phyloP scores from a whole-genome alignment of 805 yeast genomes.

The Alloascoidea hylecoeti region DNA sequence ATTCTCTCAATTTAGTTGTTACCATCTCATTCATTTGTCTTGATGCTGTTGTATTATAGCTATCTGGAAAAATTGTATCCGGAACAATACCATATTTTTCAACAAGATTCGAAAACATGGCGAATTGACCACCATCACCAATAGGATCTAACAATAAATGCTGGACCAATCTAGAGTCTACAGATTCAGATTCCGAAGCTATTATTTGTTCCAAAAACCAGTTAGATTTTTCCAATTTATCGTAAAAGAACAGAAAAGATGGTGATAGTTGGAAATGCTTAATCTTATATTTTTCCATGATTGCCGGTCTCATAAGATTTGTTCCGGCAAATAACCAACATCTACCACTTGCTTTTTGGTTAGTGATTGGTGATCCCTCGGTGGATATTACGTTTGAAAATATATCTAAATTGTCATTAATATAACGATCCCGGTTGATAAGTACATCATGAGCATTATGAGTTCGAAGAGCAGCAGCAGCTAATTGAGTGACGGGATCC shows the following conservation, averaged over 20 bases:
- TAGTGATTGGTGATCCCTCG: constrained; percentile 53
- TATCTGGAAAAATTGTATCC: constrained; percentile 57
- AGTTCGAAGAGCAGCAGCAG: constrained; percentile 16
- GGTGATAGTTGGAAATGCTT: constrained; percentile 66
- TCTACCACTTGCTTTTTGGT: constrained; percentile 66
- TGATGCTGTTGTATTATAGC: constrained; percentile 38
- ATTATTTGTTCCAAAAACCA: constrained; percentile 65
- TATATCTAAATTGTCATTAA: constrained; percentile 13
- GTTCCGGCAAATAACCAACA: constrained; percentile 87
- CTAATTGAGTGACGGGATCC: constrained; percentile 15
- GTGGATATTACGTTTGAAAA: constrained; percentile 28
- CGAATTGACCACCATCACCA: constrained; percentile 81
- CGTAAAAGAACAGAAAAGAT: constrained; percentile 69
- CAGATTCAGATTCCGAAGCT: constrained; percentile 50
- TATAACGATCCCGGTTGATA: constrained; percentile 10
- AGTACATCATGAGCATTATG: constrained; percentile 13
- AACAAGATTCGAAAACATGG: constrained; percentile 65
- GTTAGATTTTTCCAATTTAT: constrained; percentile 75
- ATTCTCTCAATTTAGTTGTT: constrained; percentile 63
- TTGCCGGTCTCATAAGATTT: constrained; percentile 51
- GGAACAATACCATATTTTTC: constrained; percentile 79
- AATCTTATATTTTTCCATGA: constrained; percentile 47
- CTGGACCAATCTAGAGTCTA: constrained; percentile 60
- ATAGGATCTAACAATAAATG: constrained; percentile 52
- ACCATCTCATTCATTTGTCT: constrained; percentile 41